phyloP scores from a whole-genome alignment of 225 moss, liverwort and hornwort species.

The Marchantia paleacea region DNA sequence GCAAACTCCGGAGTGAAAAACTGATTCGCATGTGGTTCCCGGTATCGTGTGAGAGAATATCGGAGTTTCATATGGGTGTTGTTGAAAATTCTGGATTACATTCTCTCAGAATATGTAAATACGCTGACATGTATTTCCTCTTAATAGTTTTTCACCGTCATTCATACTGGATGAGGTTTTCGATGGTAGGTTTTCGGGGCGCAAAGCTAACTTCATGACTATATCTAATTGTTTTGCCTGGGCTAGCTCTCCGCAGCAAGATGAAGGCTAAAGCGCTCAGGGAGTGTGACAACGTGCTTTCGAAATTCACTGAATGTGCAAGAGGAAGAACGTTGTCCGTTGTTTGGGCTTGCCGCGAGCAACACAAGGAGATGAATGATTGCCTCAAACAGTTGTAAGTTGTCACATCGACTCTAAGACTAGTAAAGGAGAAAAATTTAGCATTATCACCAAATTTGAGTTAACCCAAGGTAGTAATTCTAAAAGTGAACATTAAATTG shows the following conservation, averaged over 20 bases:
- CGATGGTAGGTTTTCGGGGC: too few relatives aligned
- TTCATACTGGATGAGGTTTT: too few relatives aligned
- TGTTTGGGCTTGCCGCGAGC: conserved; percentile 86
- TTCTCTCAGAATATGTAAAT: background rate
- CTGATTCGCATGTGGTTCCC: background rate
- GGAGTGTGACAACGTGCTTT: conserved; percentile 78
- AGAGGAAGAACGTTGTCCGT: conserved; percentile 85
- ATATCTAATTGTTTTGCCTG: conserved; percentile 44
- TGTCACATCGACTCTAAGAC: background rate
- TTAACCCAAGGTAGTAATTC: background rate
- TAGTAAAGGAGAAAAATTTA: background rate
- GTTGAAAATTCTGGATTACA: background rate
- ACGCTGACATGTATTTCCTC: background rate
- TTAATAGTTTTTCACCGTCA: too few relatives aligned
- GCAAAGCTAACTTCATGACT: background rate
- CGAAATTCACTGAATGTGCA: conserved; percentile 97
- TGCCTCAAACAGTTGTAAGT: conserved; percentile 84
- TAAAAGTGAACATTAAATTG: background rate
- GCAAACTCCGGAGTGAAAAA: background rate
- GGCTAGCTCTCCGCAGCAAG: conserved; percentile 97
- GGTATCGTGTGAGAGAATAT: background rate
- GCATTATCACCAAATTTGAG: background rate
- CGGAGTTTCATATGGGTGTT: background rate
- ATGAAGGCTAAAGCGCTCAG: conserved; percentile 96
- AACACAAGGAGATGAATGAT: conserved; percentile 75